A percentile compares a stretch with the other conserved stretches of the same genome.
Conservation (phyloP, 306 rosid species). For the Pueraria montana region DNA sequence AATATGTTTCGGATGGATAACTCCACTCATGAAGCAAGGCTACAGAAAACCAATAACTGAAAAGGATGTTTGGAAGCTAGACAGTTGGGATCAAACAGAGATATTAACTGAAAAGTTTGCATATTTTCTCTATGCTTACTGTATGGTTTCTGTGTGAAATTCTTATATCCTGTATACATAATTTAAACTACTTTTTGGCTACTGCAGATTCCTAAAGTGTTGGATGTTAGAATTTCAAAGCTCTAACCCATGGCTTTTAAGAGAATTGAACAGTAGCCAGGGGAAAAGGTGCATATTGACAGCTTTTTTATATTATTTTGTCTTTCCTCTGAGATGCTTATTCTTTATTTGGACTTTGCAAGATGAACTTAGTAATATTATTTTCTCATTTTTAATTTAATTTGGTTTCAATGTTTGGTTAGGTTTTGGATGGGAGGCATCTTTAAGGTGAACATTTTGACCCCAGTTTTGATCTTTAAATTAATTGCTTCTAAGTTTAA, state of each 20-base stretch:
- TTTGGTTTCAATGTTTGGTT: conserved; percentile 43
- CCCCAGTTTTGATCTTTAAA: background rate
- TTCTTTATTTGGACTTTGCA: conserved; percentile 2
- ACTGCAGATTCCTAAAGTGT: conserved; percentile 72
- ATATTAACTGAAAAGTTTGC: conserved; percentile 65
- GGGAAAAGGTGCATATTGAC: conserved; percentile 70
- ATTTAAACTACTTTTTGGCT: conserved; percentile 29
- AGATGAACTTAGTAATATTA: conserved; percentile 4
- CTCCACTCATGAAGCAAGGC: conserved; percentile 85
- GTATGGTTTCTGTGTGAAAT: conserved; percentile 39
- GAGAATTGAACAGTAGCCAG: conserved; percentile 82
- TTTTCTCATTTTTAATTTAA: conserved; percentile 37
- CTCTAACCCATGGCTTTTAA: conserved; percentile 82
- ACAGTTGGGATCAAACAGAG: conserved; percentile 83
- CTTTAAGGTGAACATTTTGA: conserved; percentile 67
- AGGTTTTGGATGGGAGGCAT: conserved; percentile 95
- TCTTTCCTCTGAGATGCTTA: conserved; percentile 13
- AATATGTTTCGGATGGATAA: conserved; percentile 84
- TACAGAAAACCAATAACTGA: conserved; percentile 78
- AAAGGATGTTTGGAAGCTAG: conserved; percentile 90
- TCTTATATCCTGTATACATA: conserved; percentile 21
- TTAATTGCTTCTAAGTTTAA: conserved; percentile 21
- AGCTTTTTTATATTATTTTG: conserved; percentile 10
- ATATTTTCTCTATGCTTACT: conserved; percentile 33
- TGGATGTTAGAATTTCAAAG: conserved; percentile 77